Evolutionary conservation across 768 basidiomycete species (phyloP), one percentile per base, ranked within the genome.

Genomic region (Flagelloscypha sp.): DNA sequence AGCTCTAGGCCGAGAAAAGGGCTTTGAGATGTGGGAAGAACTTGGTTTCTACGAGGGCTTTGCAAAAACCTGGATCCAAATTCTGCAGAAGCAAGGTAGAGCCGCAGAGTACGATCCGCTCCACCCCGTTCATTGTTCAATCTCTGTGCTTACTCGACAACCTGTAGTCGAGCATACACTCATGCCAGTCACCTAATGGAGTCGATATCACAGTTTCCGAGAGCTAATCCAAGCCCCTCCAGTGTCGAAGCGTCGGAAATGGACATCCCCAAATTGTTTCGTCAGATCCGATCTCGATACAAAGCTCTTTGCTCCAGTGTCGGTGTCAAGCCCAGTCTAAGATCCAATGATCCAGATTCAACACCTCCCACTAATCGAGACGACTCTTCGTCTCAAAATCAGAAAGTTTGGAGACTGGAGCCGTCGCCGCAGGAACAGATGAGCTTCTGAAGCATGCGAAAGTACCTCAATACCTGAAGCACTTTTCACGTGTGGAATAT

Each of bases 11-110:
- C 70, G 79, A 36, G 83, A 89, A 47, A 92, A 94, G 47, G 87
- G 85, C 0, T 97, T 80, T 55, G 92, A 94, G 58, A 79, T 95
- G 59, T 97, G 92, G 90, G 93, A 97, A 56, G 94, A 99, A 56
- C 71, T 99, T 9, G 92, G 87, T 2, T 97, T 81, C 48, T 93
- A 93, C 54, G 74, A 93, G 48, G 94, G 92, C 5, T 83, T 84
- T 47, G 88, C 88, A 2, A 42, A 49, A 36, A 72, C 78, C 37
- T 95, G 87, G 86, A 55, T 62, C 40, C 63, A 64, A 2, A 58
- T 85, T 35, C 62, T 63, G 27, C 47, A 57, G 15, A 58, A 57
- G 35, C 63, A 67, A 37, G 58, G 54, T 4, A 54, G 54, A 10
- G 53, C 50, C 31, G 67, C 78, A 48, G 68, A 74, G 77, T 78